Evolutionary conservation across 1,284 basidiomycete species (phyloP).

Genomic region (Cryptococcus deneoformans): DNA sequence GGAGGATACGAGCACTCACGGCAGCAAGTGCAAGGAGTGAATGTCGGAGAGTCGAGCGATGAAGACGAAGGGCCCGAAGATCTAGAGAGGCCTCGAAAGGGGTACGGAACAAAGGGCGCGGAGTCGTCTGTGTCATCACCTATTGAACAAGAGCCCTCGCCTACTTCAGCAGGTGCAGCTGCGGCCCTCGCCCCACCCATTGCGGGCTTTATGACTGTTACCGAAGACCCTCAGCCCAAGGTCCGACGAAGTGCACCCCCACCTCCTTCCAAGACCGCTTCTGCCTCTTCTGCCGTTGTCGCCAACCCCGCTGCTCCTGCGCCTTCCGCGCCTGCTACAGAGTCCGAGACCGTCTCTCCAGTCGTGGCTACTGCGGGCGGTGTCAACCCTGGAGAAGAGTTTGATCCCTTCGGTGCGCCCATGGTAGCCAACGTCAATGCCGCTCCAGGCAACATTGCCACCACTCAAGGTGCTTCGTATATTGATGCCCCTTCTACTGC

Average conservation of each 20-base stretch:
- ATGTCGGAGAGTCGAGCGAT: slow-evolving; percentile 17
- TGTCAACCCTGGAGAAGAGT: not conserved
- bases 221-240: slow-evolving; percentile 12
- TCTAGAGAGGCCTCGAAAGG: slow-evolving; percentile 36
- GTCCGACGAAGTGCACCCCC: slow-evolving; percentile 42
- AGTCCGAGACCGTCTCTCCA: not conserved
- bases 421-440: not conserved
- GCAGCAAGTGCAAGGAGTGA: not conserved
- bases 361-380: not conserved
- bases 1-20: too few relatives aligned
- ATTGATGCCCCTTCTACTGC: not conserved
- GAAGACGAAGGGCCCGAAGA: slow-evolving; percentile 51
- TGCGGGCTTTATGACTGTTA: too few relatives aligned
- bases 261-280: slow-evolving; percentile 21
- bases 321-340: not conserved
- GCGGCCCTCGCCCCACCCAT: slow-evolving; percentile 5
- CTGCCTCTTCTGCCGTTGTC: not conserved
- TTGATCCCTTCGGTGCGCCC: slow-evolving; percentile 6
- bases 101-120: not conserved
- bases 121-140: not conserved
- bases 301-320: not conserved
- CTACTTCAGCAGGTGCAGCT: slow-evolving; percentile 4
- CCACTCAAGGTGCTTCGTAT: slow-evolving; percentile 4
- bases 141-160: slow-evolving; percentile 15
- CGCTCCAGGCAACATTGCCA: slow-evolving; percentile 2